Conservation (phyloP, 2,329 filamentous ascomycete genomes). For the Cladosporium cucumerinum region DNA sequence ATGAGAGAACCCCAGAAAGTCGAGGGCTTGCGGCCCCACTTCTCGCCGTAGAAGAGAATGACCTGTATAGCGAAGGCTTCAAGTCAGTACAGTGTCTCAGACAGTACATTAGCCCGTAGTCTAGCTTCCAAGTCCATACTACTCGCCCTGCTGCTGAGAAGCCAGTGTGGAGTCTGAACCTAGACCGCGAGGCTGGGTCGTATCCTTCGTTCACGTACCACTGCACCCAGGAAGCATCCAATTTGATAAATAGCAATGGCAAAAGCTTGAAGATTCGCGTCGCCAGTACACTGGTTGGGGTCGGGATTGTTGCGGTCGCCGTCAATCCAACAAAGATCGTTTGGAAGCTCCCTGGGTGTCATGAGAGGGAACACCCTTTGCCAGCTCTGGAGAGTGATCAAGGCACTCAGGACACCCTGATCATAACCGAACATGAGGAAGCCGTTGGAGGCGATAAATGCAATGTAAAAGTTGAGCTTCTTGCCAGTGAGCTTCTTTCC, state of each 20-base stretch:
- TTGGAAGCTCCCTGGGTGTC: conserved; percentile 13
- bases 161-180: too few relatives aligned
- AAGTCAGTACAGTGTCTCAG: too few relatives aligned
- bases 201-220: too few relatives aligned
- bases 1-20: conserved; percentile 30
- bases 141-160: too few relatives aligned
- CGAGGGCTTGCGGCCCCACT: conserved; percentile 16
- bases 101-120: too few relatives aligned
- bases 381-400: conserved; percentile 35
- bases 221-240: conserved; percentile 16
- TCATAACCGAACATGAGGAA: conserved; percentile 18
- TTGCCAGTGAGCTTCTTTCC: conserved; percentile 15
- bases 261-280: conserved; percentile 41
- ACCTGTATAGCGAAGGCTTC: too few relatives aligned
- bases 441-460: conserved; percentile 15
- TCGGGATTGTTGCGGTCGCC: conserved; percentile 5
- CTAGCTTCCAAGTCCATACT: too few relatives aligned
- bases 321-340: conserved; percentile 15
- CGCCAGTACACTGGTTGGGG: conserved; percentile 17
- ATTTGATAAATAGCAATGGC: conserved; percentile 30
- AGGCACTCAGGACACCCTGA: conserved; percentile 55
- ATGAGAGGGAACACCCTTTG: conserved; percentile 20
- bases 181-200: too few relatives aligned
- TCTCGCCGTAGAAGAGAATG: conserved; percentile 16
- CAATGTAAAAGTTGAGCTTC: conserved; percentile 14